Evolutionary conservation across 108 stramenopile species (phyloP), one percentile per base, ranked within the genome.

Genomic region (Cyclotella atomus): DNA sequence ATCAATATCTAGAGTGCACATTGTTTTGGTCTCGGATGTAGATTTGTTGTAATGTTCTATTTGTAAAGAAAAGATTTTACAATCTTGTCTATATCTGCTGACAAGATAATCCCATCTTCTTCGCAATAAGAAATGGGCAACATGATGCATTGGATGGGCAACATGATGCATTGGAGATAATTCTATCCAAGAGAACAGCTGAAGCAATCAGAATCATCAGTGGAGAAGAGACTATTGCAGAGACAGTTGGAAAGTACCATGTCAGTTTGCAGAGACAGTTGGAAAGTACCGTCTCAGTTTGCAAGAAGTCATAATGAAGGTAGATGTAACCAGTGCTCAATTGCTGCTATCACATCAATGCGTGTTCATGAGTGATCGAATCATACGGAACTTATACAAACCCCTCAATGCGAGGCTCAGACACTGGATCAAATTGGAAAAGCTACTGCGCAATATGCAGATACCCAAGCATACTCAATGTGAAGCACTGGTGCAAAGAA

Each of bases 61-160:
- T n/a, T n/a, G n/a, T n/a, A n/a, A n/a, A n/a, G n/a, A n/a, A n/a
- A n/a, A n/a, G n/a, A n/a, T n/a, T n/a, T n/a, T n/a, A n/a, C n/a
- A n/a, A n/a, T n/a, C n/a, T n/a, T n/a, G n/a, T n/a, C n/a, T n/a
- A n/a, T n/a, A n/a, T n/a, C n/a, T n/a, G n/a, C n/a, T n/a, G n/a
- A n/a, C 60, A 38, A 34, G 19, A 27, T 21, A 55, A 69, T 57
- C 55, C 71, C 2, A 41, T 71, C 7, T 30, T 64, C 32, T 56
- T 62, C 20, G 71, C 71, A 32, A 61, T 71, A 8, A 25, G 71
- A 17, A 71, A 71, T 64, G 71, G 71, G 2, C 71, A 71, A 23
- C 71, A 71, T 61, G n/a, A n/a, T n/a, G n/a, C n/a, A n/a, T n/a
- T n/a, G n/a, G n/a, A n/a, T n/a, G n/a, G n/a, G n/a, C n/a, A n/a